Evolutionary conservation across 495 filamentous ascomycete genomes (phyloP).

Genomic region (Penicillium pulvis): DNA sequence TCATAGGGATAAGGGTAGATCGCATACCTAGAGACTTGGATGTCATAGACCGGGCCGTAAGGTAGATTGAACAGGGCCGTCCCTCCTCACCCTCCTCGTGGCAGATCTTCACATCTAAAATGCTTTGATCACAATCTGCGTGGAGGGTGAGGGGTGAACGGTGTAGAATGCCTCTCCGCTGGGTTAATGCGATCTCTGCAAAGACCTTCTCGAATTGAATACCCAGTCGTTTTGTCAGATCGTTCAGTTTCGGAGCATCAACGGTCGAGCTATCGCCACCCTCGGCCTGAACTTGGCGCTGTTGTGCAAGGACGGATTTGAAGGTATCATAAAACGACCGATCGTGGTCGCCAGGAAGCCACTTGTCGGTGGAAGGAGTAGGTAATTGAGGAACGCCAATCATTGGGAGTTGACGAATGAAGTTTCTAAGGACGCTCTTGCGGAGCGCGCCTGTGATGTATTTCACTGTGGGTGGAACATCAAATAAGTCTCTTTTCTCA

Average conservation of each 20-base stretch:
- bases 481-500: constrained; percentile 48
- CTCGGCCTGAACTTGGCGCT: constrained; percentile 27
- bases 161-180: constrained; percentile 58
- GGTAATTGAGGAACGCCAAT: constrained; percentile 36
- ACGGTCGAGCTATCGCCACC: constrained; percentile 27
- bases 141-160: constrained; percentile 50
- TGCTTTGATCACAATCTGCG: constrained; percentile 39
- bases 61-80: constrained; percentile 37
- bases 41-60: constrained; percentile 35
- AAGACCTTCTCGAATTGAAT: constrained; percentile 58
- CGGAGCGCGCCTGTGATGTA: constrained; percentile 56
- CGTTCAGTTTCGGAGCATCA: constrained; percentile 52
- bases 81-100: constrained; percentile 35
- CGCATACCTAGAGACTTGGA: constrained; percentile 39
- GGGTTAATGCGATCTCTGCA: constrained; percentile 58
- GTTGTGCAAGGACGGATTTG: constrained; percentile 40
- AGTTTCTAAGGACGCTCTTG: constrained; percentile 47
- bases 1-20: not conserved
- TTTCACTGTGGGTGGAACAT: constrained; percentile 49
- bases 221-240: constrained; percentile 52
- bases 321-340: constrained; percentile 52
- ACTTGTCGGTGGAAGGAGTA: constrained; percentile 31
- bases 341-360: constrained; percentile 43
- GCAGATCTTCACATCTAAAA: constrained; percentile 40
- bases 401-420: constrained; percentile 48